Percentiles rank a stretch among this genome's conserved stretches.
Evolutionary conservation across 805 yeast species (phyloP).

Genomic region (Starmerella stigmatis): DNA sequence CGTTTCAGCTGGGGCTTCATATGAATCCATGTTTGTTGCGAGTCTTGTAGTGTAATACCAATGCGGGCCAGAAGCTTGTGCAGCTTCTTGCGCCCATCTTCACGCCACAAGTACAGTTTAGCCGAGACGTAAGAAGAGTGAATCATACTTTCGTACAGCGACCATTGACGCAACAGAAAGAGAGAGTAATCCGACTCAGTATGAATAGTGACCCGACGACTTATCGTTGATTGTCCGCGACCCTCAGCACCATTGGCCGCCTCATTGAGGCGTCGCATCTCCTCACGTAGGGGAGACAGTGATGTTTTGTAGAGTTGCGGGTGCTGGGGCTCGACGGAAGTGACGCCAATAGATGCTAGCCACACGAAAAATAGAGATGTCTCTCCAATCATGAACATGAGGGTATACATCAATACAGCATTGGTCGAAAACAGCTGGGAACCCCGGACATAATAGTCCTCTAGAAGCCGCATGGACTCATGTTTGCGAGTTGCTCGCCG

Average conservation of each 20-base stretch:
- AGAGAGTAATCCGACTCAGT: constrained; percentile 78
- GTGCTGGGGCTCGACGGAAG: constrained; percentile 61
- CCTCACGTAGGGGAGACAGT: constrained; percentile 68
- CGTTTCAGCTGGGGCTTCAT: constrained; percentile 72
- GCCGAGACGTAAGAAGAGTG: constrained; percentile 89
- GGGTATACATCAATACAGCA: constrained; percentile 68
- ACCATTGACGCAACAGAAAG: constrained; percentile 84
- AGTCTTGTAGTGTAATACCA: constrained; percentile 86
- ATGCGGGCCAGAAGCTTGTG: constrained; percentile 90
- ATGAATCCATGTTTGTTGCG: constrained; percentile 86
- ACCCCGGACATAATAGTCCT: constrained; percentile 75
- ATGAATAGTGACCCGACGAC: constrained; percentile 36
- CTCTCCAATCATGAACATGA: constrained; percentile 74
- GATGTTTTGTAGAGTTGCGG: constrained; percentile 61
- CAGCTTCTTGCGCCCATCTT: constrained; percentile 73
- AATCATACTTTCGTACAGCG: constrained; percentile 77
- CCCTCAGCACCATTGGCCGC: not conserved
- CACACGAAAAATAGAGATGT: constrained; percentile 60
- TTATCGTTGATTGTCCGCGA: constrained; percentile 20
- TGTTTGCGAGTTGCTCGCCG: constrained; percentile 17
- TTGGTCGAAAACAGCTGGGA: constrained; percentile 64
- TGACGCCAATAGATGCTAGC: constrained; percentile 81
- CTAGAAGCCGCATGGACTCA: constrained; percentile 42
- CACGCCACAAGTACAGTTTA: constrained; percentile 78
- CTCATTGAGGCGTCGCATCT: constrained; percentile 56